Percentiles rank a stretch among this genome's conserved stretches.
Evolutionary conservation across 1,284 basidiomycete genomes (phyloP).

Genomic region (Papiliotrema fonsecae): DNA sequence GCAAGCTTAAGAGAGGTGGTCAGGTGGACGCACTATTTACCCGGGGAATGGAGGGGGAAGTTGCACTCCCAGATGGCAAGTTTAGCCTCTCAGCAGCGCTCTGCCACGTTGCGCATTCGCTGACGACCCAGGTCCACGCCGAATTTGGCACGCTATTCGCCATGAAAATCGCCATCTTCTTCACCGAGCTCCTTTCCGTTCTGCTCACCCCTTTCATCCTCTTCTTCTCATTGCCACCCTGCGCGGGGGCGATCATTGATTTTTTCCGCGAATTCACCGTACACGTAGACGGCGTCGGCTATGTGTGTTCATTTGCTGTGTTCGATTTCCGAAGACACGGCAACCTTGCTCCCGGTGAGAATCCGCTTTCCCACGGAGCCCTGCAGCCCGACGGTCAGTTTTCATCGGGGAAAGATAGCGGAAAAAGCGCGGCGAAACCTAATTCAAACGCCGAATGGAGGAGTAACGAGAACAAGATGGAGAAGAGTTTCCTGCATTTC

Average conservation of each 20-base stretch:
- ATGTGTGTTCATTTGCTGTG: slow-evolving; percentile 96
- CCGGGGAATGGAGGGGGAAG: slow-evolving; percentile 80
- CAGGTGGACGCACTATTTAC: slow-evolving; percentile 91
- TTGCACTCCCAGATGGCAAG: slow-evolving; percentile 80
- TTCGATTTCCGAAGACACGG: slow-evolving; percentile 92
- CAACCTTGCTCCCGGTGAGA: slow-evolving; percentile 54
- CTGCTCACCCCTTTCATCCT: slow-evolving; percentile 90
- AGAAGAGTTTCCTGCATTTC: slow-evolving; percentile 95
- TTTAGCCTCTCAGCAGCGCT: background rate
- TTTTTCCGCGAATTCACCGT: slow-evolving; percentile 96
- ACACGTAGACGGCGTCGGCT: slow-evolving; percentile 91
- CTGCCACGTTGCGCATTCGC: too few species aligned
- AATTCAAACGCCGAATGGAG: too few species aligned
- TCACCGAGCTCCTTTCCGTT: slow-evolving; percentile 82
- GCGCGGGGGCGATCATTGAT: slow-evolving; percentile 83
- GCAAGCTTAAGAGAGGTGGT: slow-evolving; percentile 85
- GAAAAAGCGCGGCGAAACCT: too few species aligned
- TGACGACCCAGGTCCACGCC: slow-evolving; percentile 63
- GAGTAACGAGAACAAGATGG: slow-evolving; percentile 93
- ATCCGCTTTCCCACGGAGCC: background rate
- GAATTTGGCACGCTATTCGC: slow-evolving; percentile 85
- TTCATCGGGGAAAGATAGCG: background rate
- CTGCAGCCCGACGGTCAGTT: background rate
- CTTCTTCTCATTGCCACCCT: slow-evolving; percentile 82
- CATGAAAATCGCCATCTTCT: slow-evolving; percentile 81